Evolutionary conservation across 257 asterid species (phyloP).

Genomic region (Primulina eburnea): DNA sequence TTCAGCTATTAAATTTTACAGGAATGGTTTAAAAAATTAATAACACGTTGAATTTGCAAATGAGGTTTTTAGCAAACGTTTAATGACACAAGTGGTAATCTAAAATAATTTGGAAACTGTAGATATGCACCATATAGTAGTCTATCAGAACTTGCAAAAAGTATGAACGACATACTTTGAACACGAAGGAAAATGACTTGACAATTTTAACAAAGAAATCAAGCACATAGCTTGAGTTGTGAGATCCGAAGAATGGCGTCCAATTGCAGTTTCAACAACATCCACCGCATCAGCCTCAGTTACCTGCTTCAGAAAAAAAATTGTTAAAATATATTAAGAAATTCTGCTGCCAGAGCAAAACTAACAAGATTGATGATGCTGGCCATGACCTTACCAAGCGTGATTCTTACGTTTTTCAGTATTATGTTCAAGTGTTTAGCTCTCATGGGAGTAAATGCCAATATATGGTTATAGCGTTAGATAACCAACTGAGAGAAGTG

Average conservation of each 20-base stretch:
- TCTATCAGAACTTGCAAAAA: constrained; percentile 13
- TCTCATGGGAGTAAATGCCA: neutral
- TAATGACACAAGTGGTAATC: neutral
- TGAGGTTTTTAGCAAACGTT: neutral
- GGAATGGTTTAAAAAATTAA: no score
- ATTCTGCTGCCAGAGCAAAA: constrained; percentile 18
- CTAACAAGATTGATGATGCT: constrained; percentile 6
- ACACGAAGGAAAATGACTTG: constrained; percentile 84
- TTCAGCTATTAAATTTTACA: no score
- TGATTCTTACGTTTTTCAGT: neutral
- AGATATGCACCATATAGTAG: neutral
- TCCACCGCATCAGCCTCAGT: constrained; percentile 90
- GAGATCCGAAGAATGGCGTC: constrained; percentile 62
- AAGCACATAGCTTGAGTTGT: constrained; percentile 90
- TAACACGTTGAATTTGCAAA: neutral
- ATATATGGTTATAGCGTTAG: neutral
- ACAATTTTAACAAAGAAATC: constrained; percentile 82
- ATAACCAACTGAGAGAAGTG: constrained; percentile 1
- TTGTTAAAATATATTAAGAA: constrained; percentile 19
- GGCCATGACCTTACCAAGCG: constrained; percentile 2
- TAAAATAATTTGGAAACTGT: neutral
- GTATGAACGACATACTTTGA: constrained; percentile 57
- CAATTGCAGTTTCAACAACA: constrained; percentile 68
- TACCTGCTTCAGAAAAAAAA: constrained; percentile 58
- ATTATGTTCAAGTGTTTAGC: constrained; percentile 9